phyloP scores from a whole-genome alignment of 2,329 filamentous ascomycete genomes.

The Neopestalotiopsis clavispora region DNA sequence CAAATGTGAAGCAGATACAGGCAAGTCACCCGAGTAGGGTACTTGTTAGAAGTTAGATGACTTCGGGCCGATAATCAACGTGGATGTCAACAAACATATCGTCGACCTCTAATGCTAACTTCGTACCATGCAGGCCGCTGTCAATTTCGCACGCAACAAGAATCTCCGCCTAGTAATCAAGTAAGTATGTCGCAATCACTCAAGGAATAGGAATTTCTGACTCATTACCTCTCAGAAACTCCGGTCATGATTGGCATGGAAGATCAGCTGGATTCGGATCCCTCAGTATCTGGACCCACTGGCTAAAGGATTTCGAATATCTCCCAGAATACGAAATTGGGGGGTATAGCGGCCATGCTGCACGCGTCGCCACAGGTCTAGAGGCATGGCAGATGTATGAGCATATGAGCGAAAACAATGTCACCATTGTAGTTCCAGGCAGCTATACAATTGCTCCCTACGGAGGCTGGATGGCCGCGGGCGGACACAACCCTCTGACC shows the following conservation, averaged over 20 bases:
- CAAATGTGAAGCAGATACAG: conserved; percentile 39
- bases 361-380: conserved; percentile 43
- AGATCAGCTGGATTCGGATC: conserved; percentile 51
- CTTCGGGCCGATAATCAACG: too few relatives aligned
- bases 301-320: conserved; percentile 47
- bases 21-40: not conserved
- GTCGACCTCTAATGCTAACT: not conserved
- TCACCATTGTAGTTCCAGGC: conserved; percentile 37
- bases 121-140: conserved; percentile 23
- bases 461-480: conserved; percentile 57
- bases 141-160: conserved; percentile 39
- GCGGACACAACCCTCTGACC: conserved; percentile 53
- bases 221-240: conserved; percentile 43
- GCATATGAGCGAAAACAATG: conserved; percentile 33
- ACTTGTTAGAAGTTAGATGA: too few relatives aligned
- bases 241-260: conserved; percentile 52
- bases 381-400: conserved; percentile 39
- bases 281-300: conserved; percentile 54
- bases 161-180: conserved; percentile 42
- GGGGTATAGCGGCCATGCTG: conserved; percentile 39
- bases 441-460: conserved; percentile 42
- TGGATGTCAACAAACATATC: too few relatives aligned
- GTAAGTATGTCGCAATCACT: conserved; percentile 27
- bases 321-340: conserved; percentile 36
- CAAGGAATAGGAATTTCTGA: conserved; percentile 31